Conservation (phyloP, 2,329 filamentous ascomycete genomes). For the Colletotrichum zoysiae region DNA sequence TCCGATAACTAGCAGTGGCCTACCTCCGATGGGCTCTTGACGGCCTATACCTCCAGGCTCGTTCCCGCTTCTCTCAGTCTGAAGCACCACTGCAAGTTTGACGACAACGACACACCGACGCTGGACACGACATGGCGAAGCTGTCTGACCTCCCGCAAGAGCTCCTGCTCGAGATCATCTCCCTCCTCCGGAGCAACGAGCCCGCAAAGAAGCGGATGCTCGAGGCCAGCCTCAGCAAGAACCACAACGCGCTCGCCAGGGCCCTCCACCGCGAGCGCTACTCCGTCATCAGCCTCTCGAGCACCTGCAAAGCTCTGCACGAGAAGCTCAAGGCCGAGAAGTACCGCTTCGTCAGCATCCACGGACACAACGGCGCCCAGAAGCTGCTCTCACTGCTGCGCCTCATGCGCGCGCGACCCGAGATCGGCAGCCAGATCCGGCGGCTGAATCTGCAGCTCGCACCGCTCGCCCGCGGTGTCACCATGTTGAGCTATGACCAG, state of each 20-base stretch:
- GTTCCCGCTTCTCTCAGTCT: background rate
- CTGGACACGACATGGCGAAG: background rate
- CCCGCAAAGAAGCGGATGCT: background rate
- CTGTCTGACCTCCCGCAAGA: background rate
- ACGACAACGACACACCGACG: background rate
- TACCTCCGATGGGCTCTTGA: no score
- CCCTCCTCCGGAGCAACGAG: background rate
- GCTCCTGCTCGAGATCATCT: background rate
- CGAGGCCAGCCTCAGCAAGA: background rate
- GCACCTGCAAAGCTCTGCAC: background rate
- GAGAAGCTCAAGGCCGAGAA: background rate
- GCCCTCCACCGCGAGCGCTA: background rate
- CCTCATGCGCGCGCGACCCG: background rate
- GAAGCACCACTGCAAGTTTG: no score
- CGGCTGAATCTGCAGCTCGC: background rate
- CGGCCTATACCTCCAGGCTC: no score
- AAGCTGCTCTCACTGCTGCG: background rate
- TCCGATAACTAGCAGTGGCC: no score
- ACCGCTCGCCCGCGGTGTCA: background rate
- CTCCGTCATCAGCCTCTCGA: background rate
- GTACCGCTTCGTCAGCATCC: slow-evolving; percentile 4
- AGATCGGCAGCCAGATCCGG: background rate
- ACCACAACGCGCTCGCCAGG: background rate
- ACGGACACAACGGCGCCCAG: background rate
- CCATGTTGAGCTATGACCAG: background rate